Base-by-base conservation (phyloP, 116 monocot genomes). In the Dioscorea cayenensis region DNA sequence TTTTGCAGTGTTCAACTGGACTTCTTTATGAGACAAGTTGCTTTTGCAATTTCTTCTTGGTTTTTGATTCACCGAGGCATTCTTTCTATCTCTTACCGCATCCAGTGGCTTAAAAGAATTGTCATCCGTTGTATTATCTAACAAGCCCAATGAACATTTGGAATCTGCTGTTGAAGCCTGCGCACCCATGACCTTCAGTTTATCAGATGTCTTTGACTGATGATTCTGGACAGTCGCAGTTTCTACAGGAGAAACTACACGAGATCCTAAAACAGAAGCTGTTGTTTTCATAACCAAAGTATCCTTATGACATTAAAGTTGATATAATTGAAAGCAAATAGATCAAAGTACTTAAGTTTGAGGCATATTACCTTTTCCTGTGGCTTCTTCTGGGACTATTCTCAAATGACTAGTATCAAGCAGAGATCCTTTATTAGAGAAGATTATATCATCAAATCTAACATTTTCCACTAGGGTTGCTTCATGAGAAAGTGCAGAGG, bases 31-130 rank as follows among this genome's bases (percentile, higher is more conserved):
- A 28, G 58, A 58, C 55, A 61, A 25, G 43, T 81, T 71, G 13
- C 37, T 19, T 35, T 67, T 67, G 21, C 25, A 60, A 63, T 7
- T 61, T 60, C 63, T 76, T 66, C 66, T 86, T 36, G 65, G 16
- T 65, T 77, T 87, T 73, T 80, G 52, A 71, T 87, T 91, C 51
- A 32, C n/a, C 37, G 32, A 23, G 17, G 73, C 13, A 72, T 35
- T n/a, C 61, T 78, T 83, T 20, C 63, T 69, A 19, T 69, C 25
- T 51, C 43, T 77, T 75, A 63, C 76, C 49, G 23, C 64, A 64
- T 76, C 58, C 36, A 64, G 60, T 6, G 75, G 37, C 65, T 64
- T 71, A 49, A 51, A 43, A 66, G 69, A 66, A 65, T 32, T 72
- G 22, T 16, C 60, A 62, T 61, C 67, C 14, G 49, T 59, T 21